Evolutionary conservation across 257 asterid genomes (phyloP).

Genomic region (Phtheirospermum japonicum): DNA sequence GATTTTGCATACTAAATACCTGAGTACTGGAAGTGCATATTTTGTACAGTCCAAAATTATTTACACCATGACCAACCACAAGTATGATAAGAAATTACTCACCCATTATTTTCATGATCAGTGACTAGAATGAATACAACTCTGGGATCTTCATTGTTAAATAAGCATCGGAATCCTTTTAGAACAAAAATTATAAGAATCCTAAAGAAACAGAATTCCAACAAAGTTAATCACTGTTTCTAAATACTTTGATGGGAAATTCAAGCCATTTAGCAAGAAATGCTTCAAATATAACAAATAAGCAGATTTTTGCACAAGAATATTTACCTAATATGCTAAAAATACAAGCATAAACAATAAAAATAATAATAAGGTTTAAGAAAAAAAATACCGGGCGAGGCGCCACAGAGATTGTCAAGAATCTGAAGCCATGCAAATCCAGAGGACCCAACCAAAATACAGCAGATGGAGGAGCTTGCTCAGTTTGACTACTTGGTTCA

Average conservation of each 20-base stretch:
- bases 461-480: slow-evolving; percentile 97
- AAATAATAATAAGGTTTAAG: slow-evolving; percentile 13
- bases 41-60: not conserved
- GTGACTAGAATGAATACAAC: slow-evolving; percentile 21
- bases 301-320: not conserved
- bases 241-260: not conserved
- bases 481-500: slow-evolving; percentile 99
- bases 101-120: slow-evolving; percentile 13
- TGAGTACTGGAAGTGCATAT: not conserved
- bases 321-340: slow-evolving; percentile 23
- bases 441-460: slow-evolving; percentile 84
- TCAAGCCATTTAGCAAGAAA: not conserved
- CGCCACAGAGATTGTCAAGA: slow-evolving; percentile 93
- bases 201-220: slow-evolving; percentile 8
- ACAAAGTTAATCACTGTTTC: not conserved
- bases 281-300: slow-evolving; percentile 9
- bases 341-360: slow-evolving; percentile 8
- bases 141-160: slow-evolving; percentile 19
- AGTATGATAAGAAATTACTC: slow-evolving; percentile 1
- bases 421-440: slow-evolving; percentile 82
- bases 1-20: not conserved
- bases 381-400: slow-evolving; percentile 73
- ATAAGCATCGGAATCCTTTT: not conserved
- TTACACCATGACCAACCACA: not conserved
- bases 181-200: not conserved